phyloP scores from a whole-genome alignment of 768 basidiomycete species.

The Antrodiella citrinella region DNA sequence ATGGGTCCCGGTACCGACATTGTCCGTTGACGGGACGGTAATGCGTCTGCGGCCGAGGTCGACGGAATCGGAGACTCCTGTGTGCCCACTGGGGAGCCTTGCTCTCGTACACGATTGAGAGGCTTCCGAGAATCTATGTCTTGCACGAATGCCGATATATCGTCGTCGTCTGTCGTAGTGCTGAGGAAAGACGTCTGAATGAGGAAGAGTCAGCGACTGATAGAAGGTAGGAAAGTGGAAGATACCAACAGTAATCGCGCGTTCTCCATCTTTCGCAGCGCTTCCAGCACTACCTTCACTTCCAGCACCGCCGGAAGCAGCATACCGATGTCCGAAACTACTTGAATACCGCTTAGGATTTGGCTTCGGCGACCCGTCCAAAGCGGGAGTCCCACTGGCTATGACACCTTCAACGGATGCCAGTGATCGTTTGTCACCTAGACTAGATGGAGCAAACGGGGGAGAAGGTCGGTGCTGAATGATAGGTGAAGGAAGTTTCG shows the following conservation, averaged over 20 bases:
- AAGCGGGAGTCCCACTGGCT: background rate
- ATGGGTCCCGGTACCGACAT: conserved; percentile 36
- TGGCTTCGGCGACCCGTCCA: conserved; percentile 10
- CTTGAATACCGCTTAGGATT: conserved; percentile 63
- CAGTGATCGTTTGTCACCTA: conserved; percentile 35
- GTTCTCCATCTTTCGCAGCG: conserved; percentile 20
- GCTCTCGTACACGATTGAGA: conserved; percentile 25
- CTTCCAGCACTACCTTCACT: conserved; percentile 34
- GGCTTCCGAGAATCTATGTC: conserved; percentile 70
- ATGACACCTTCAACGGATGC: conserved; percentile 22
- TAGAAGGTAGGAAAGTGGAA: background rate
- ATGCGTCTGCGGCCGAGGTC: conserved; percentile 13
- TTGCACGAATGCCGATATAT: conserved; percentile 70
- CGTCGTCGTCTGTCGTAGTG: conserved; percentile 59
- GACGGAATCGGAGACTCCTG: background rate
- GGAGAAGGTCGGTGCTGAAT: conserved; percentile 32
- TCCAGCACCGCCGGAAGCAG: conserved; percentile 28
- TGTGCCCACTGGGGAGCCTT: conserved; percentile 4
- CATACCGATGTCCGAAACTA: conserved; percentile 69
- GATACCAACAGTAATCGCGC: conserved; percentile 3
- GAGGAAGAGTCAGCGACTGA: background rate
- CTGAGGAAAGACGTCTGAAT: conserved; percentile 38
- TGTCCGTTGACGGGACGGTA: conserved; percentile 11
- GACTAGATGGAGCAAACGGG: conserved; percentile 31
- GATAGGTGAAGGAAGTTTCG: conserved; percentile 22